phyloP scores from a whole-genome alignment of 1,284 basidiomycete species.

The Mycena sp. region DNA sequence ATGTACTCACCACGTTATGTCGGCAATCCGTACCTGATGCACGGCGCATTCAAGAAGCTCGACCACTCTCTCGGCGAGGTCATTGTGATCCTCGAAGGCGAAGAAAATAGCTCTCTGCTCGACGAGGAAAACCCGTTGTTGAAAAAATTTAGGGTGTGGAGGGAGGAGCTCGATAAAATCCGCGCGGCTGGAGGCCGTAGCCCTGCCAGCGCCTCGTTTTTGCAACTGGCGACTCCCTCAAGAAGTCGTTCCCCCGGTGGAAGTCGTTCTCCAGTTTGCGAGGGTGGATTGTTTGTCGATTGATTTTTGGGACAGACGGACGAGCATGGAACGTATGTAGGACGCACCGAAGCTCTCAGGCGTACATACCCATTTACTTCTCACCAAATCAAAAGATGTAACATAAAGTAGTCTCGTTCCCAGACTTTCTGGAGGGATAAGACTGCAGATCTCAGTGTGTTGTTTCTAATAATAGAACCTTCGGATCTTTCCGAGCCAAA shows the following conservation, averaged over 20 bases:
- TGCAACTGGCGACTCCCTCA: conserved; percentile 30
- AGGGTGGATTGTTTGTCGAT: conserved; percentile 45
- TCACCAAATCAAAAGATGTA: too few species aligned
- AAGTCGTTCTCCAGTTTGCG: conserved; percentile 17
- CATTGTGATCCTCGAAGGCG: conserved; percentile 49
- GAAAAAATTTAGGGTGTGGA: conserved; percentile 47
- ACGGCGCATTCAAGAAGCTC: conserved; percentile 47
- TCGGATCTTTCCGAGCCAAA: too few species aligned
- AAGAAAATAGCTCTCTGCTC: conserved; percentile 40
- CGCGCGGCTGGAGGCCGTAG: conserved; percentile 35
- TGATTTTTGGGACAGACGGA: too few species aligned
- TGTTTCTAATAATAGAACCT: too few species aligned
- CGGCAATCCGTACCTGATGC: conserved; percentile 53
- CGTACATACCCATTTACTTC: too few species aligned
- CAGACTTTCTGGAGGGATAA: too few species aligned
- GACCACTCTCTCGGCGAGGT: conserved; percentile 49
- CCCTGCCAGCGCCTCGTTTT: conserved; percentile 29
- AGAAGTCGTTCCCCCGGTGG: conserved; percentile 30
- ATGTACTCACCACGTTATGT: conserved; percentile 38
- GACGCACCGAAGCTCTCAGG: too few species aligned
- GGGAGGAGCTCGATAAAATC: conserved; percentile 46
- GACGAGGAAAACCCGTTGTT: conserved; percentile 44
- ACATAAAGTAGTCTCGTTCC: too few species aligned
- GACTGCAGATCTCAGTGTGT: too few species aligned
- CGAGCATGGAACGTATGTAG: too few species aligned